These are phyloP conservation scores for Groenewaldozyma tartarivorans DNA, from an alignment of 805 yeast species.

Conservation along the genomic window DNA sequence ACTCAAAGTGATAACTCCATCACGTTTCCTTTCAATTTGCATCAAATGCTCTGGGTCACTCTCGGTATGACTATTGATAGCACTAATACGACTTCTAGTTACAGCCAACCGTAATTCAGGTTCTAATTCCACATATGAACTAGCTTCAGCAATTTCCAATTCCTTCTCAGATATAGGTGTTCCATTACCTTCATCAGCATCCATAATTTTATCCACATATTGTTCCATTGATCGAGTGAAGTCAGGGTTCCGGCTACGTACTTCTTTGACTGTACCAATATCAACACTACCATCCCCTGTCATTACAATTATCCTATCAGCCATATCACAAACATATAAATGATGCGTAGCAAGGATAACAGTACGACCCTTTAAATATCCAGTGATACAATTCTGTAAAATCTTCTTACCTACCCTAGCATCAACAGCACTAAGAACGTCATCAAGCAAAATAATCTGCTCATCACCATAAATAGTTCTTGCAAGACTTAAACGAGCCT, in stretches of 20 bases:
- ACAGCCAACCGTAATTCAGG: too few relatives aligned
- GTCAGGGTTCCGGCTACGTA: slow-evolving; percentile 34
- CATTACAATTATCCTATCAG: slow-evolving; percentile 57
- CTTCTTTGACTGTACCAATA: slow-evolving; percentile 51
- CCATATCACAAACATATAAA: slow-evolving; percentile 50
- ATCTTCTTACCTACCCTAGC: slow-evolving; percentile 73
- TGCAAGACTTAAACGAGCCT: slow-evolving; percentile 70
- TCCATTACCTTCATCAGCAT: slow-evolving; percentile 9
- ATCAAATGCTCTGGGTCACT: slow-evolving; percentile 11
- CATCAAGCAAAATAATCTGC: slow-evolving; percentile 62
- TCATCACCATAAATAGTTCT: slow-evolving; percentile 61
- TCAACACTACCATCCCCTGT: slow-evolving; percentile 50
- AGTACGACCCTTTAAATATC: slow-evolving; percentile 43
- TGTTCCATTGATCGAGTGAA: slow-evolving; percentile 40
- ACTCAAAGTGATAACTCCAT: slow-evolving; percentile 19
- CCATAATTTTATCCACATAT: slow-evolving; percentile 8
- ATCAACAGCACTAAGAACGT: slow-evolving; percentile 75
- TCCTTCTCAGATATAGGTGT: not conserved
- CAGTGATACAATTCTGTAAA: slow-evolving; percentile 55
- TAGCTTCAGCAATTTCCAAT: not conserved
- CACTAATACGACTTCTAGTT: not conserved
- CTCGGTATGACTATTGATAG: slow-evolving; percentile 12
- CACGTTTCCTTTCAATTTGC: slow-evolving; percentile 11
- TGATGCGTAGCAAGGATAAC: slow-evolving; percentile 70
- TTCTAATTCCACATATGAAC: not conserved